phyloP scores from a whole-genome alignment of 345 rosid genomes.

The Noccaea bulbosa region DNA sequence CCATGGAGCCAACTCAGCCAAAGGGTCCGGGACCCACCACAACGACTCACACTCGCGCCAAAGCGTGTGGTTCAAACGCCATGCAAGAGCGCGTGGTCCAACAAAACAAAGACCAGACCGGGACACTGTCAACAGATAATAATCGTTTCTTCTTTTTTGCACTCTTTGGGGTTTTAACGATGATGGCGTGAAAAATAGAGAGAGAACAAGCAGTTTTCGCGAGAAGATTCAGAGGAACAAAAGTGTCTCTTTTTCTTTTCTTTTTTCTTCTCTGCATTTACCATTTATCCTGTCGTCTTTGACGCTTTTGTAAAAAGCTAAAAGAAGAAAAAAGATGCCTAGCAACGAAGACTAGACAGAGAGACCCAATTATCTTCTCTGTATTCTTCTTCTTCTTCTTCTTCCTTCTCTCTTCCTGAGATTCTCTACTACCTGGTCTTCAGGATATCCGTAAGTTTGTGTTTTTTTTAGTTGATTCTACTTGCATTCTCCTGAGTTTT shows the following conservation, averaged over 20 bases:
- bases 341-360: slow-evolving; percentile 41
- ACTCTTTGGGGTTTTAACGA: slow-evolving; percentile 41
- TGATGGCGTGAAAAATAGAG: slow-evolving; percentile 33
- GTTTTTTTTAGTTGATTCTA: slow-evolving; percentile 17
- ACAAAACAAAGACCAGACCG: slow-evolving; percentile 25
- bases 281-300: slow-evolving; percentile 43
- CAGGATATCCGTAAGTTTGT: slow-evolving; percentile 31
- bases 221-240: slow-evolving; percentile 26
- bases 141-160: slow-evolving; percentile 35
- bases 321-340: slow-evolving; percentile 32
- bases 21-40: neutral
- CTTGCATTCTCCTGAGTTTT: slow-evolving; percentile 39
- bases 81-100: slow-evolving; percentile 29
- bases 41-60: slow-evolving; percentile 23
- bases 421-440: slow-evolving; percentile 30
- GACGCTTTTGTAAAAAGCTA: slow-evolving; percentile 47
- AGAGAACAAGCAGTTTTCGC: neutral
- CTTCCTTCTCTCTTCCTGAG: slow-evolving; percentile 28
- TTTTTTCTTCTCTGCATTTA: slow-evolving; percentile 34
- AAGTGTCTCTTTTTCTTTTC: slow-evolving; percentile 27
- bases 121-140: slow-evolving; percentile 29
- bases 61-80: slow-evolving; percentile 22
- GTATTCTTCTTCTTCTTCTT: slow-evolving; percentile 40
- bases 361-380: slow-evolving; percentile 29
- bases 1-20: neutral